A percentile compares a stretch with the other conserved stretches of the same genome.
These are phyloP conservation scores for Penicillium sp. DNA, from an alignment of 2,329 filamentous ascomycete species.

Conservation along the genomic window DNA sequence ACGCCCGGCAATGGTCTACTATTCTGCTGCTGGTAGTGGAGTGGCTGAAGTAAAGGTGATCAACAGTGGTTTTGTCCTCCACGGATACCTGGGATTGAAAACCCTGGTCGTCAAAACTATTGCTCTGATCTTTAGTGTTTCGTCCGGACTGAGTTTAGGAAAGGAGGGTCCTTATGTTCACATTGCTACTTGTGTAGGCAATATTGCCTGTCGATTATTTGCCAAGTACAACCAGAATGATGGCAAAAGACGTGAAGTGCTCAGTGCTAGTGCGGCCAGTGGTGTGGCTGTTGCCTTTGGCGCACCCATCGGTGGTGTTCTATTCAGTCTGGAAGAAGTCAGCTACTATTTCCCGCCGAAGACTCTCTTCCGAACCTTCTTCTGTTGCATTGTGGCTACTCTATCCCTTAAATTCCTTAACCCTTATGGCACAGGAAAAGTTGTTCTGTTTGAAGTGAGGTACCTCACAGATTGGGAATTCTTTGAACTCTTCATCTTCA, in stretches of 20 bases:
- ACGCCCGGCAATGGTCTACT: constrained; percentile 80
- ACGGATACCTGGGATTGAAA: constrained; percentile 88
- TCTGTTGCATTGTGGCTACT: constrained; percentile 91
- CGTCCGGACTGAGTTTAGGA: constrained; percentile 87
- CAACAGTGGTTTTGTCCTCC: constrained; percentile 93
- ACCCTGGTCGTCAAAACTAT: constrained; percentile 84
- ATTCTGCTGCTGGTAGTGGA: constrained; percentile 91
- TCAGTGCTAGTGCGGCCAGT: constrained; percentile 89
- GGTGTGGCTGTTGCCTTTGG: constrained; percentile 95
- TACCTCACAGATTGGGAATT: constrained; percentile 90
- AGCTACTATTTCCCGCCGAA: constrained; percentile 96
- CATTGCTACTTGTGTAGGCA: constrained; percentile 91
- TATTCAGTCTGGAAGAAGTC: constrained; percentile 94
- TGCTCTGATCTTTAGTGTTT: constrained; percentile 82
- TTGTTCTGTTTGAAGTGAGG: constrained; percentile 92
- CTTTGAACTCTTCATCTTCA: constrained; percentile 84
- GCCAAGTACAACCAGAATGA: constrained; percentile 93
- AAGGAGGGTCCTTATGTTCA: constrained; percentile 98
- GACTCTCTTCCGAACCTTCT: constrained; percentile 95
- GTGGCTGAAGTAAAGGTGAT: constrained; percentile 98
- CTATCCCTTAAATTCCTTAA: constrained; percentile 92
- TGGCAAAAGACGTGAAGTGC: constrained; percentile 85
- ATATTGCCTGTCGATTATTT: constrained; percentile 93
- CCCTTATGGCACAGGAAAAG: constrained; percentile 93
- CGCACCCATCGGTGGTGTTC: constrained; percentile 82